Conservation (phyloP, 805 yeast genomes). For the Suhomyces sp. region DNA sequence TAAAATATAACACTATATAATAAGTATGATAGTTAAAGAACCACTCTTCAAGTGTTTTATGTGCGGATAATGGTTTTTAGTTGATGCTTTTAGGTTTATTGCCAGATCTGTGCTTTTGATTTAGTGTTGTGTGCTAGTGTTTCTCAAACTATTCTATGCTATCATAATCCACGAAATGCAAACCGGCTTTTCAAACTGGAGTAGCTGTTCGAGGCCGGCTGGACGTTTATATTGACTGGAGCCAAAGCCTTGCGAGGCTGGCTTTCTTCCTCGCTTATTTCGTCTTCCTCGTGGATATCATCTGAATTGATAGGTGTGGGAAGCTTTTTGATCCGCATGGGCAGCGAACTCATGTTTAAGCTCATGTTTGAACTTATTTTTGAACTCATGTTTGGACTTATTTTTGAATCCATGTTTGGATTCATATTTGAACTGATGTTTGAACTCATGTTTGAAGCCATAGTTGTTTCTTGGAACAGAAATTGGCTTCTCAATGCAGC, state of each 20-base stretch:
- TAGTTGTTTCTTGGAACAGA: conserved; percentile 11
- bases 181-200: neutral
- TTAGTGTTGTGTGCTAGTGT: neutral
- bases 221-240: neutral
- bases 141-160: neutral
- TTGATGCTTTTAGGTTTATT: too few relatives aligned
- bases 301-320: conserved; percentile 3
- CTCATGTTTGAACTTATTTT: neutral
- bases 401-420: neutral
- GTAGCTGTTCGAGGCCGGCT: neutral
- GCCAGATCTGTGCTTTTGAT: too few relatives aligned
- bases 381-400: neutral
- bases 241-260: neutral
- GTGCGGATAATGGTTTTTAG: neutral
- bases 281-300: conserved; percentile 5
- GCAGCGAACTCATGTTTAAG: neutral
- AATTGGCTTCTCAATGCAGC: conserved; percentile 19
- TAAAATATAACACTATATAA: too few relatives aligned
- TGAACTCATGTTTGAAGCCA: neutral
- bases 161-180: neutral
- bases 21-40: too few relatives aligned
- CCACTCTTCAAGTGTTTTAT: neutral
- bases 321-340: neutral
- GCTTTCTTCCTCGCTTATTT: conserved; percentile 9
- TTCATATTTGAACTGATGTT: neutral